Evolutionary conservation across 805 yeast genomes (phyloP).

Genomic region (Lachancea sp.): DNA sequence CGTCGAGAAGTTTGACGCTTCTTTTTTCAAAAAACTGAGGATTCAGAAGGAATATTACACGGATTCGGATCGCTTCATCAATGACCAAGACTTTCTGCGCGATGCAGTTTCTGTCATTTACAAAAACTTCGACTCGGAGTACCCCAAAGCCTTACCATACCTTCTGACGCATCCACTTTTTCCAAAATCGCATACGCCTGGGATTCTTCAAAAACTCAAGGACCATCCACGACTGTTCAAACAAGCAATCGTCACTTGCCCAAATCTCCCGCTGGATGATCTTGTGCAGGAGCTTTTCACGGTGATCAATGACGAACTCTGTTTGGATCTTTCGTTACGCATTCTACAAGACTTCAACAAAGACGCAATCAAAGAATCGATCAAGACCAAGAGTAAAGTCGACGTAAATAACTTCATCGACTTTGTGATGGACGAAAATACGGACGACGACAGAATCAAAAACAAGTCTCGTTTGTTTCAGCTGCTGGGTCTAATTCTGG

Average conservation of each 20-base stretch:
- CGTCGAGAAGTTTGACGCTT: conserved; percentile 28
- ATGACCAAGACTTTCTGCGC: conserved; percentile 49
- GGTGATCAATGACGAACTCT: conserved; percentile 54
- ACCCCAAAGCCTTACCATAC: conserved; percentile 62
- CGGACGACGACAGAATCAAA: conserved; percentile 17
- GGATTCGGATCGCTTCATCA: conserved; percentile 56
- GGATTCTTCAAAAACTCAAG: conserved; percentile 47
- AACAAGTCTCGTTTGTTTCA: conserved; percentile 27
- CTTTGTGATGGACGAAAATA: conserved; percentile 24
- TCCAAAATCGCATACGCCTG: conserved; percentile 53
- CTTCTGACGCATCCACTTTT: conserved; percentile 82
- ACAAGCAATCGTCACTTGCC: conserved; percentile 78
- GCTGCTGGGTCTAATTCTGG: conserved; percentile 28
- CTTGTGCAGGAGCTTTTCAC: conserved; percentile 54
- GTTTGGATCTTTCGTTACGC: conserved; percentile 61
- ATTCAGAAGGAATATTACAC: conserved; percentile 48
- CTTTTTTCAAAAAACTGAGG: conserved; percentile 28
- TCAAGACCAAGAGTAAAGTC: conserved; percentile 29
- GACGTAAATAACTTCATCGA: conserved; percentile 31
- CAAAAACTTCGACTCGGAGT: conserved; percentile 22
- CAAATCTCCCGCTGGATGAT: conserved; percentile 58
- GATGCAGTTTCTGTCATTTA: conserved; percentile 41
- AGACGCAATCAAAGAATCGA: conserved; percentile 47
- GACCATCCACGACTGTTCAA: conserved; percentile 60
- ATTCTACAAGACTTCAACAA: conserved; percentile 58